phyloP scores from a whole-genome alignment of 2,329 filamentous ascomycete species.

The Fusarium tricinctum region DNA sequence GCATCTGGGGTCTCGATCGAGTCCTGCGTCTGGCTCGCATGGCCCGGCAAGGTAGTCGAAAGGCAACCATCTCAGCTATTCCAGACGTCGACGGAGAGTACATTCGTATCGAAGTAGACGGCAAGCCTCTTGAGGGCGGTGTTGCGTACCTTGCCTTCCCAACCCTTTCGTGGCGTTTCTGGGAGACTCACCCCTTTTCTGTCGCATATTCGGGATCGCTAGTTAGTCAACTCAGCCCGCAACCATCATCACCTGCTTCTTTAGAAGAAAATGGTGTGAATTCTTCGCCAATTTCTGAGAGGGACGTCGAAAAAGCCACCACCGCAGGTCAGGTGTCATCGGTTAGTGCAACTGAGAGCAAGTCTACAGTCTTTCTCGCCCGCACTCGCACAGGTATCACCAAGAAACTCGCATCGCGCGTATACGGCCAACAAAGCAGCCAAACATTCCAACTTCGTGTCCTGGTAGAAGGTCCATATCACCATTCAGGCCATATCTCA shows the following conservation, averaged over 20 bases:
- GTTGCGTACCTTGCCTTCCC: slow-evolving; percentile 56
- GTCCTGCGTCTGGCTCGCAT: slow-evolving; percentile 48
- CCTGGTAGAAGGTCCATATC: slow-evolving; percentile 48
- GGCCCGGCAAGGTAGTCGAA: slow-evolving; percentile 34
- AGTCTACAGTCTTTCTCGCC: slow-evolving; percentile 24
- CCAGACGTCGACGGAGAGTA: slow-evolving; percentile 50
- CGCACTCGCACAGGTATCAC: slow-evolving; percentile 48
- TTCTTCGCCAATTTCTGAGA: slow-evolving; percentile 25
- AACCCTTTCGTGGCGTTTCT: slow-evolving; percentile 54
- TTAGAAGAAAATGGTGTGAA: not conserved
- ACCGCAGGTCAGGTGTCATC: not conserved
- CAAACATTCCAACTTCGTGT: slow-evolving; percentile 39
- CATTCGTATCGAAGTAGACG: slow-evolving; percentile 50
- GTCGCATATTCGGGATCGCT: slow-evolving; percentile 18
- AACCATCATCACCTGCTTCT: not conserved
- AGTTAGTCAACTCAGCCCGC: not conserved
- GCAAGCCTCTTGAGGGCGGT: no score
- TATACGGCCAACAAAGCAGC: slow-evolving; percentile 1
- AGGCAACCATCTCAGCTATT: slow-evolving; percentile 46
- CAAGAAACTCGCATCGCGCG: slow-evolving; percentile 28
- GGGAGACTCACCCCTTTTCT: slow-evolving; percentile 57
- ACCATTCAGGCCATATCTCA: slow-evolving; percentile 42
- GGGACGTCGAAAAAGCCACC: not conserved
- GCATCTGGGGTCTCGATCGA: slow-evolving; percentile 53
- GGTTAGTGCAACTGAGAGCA: not conserved